phyloP scores from a whole-genome alignment of 345 rosid genomes.

The Psidium friedrichsthalianum region DNA sequence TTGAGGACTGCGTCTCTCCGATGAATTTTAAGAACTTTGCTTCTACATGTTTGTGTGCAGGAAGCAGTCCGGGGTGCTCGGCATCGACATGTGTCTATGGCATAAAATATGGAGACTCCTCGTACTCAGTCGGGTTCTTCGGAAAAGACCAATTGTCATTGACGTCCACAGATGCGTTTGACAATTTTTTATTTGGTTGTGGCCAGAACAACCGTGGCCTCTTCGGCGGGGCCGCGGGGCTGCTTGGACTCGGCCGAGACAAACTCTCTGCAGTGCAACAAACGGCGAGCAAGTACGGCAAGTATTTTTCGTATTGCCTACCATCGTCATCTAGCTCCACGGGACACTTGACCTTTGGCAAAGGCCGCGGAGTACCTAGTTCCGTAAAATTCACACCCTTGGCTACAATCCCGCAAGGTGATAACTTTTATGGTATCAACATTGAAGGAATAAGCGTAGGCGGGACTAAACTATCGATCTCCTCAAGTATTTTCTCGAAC shows the following conservation, averaged over 20 bases:
- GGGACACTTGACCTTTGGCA: constrained; percentile 70
- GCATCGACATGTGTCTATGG: constrained; percentile 59
- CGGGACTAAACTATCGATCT: constrained; percentile 31
- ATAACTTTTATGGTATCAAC: constrained; percentile 59
- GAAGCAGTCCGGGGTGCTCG: constrained; percentile 32
- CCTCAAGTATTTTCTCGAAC: constrained; percentile 31
- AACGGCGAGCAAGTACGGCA: constrained; percentile 42
- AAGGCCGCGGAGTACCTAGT: constrained; percentile 14
- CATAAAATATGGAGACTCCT: constrained; percentile 69
- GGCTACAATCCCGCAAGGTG: constrained; percentile 14
- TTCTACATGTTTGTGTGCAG: constrained; percentile 11
- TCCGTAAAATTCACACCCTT: constrained; percentile 52
- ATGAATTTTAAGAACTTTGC: background rate
- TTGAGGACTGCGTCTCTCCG: background rate
- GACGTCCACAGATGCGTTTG: constrained; percentile 31
- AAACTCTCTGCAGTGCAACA: constrained; percentile 57
- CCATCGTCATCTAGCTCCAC: constrained; percentile 56
- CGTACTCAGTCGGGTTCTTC: constrained; percentile 57
- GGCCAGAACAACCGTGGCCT: constrained; percentile 75
- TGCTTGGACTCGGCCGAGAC: constrained; percentile 79
- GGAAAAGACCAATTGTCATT: constrained; percentile 50
- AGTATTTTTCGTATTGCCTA: constrained; percentile 76
- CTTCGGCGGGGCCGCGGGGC: constrained; percentile 61
- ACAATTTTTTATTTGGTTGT: constrained; percentile 57
- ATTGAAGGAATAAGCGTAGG: constrained; percentile 47